phyloP scores from a whole-genome alignment of 179 eudicot species.

The Actinidia chinensis region DNA sequence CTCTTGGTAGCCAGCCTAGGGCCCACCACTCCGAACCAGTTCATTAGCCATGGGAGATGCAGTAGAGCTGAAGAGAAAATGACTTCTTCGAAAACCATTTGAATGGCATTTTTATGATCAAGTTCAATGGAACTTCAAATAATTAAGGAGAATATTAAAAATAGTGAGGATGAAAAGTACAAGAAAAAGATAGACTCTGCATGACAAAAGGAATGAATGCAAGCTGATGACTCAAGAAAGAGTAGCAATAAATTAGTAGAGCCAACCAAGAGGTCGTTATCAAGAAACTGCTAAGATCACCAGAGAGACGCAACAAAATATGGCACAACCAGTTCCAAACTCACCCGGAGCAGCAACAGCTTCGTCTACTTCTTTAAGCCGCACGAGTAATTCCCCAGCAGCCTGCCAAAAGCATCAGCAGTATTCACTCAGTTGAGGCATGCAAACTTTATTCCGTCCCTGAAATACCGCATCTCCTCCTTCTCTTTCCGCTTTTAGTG shows the following conservation, averaged over 20 bases:
- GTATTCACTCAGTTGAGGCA: constrained; percentile 93
- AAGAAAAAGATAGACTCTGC: not conserved
- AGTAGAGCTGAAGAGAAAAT: not conserved
- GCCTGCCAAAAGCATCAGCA: constrained; percentile 97
- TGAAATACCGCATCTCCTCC: constrained; percentile 69
- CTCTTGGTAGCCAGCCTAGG: not conserved
- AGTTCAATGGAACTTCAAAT: not conserved
- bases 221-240: not conserved
- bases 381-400: constrained; percentile 93
- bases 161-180: not conserved
- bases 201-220: not conserved
- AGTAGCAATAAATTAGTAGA: not conserved
- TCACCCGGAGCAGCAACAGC: constrained; percentile 82
- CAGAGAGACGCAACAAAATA: not conserved
- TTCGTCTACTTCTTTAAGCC: constrained; percentile 95
- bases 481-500: constrained; percentile 79
- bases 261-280: too few species aligned
- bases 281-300: too few species aligned
- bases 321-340: constrained; percentile 12
- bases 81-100: not conserved
- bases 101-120: not conserved
- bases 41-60: not conserved
- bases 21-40: not conserved
- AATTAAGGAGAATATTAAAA: not conserved
- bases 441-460: constrained; percentile 85